Evolutionary conservation across 139 green algal species (phyloP), one percentile per base, ranked within the genome.

Genomic region (Micractinium sp.): DNA sequence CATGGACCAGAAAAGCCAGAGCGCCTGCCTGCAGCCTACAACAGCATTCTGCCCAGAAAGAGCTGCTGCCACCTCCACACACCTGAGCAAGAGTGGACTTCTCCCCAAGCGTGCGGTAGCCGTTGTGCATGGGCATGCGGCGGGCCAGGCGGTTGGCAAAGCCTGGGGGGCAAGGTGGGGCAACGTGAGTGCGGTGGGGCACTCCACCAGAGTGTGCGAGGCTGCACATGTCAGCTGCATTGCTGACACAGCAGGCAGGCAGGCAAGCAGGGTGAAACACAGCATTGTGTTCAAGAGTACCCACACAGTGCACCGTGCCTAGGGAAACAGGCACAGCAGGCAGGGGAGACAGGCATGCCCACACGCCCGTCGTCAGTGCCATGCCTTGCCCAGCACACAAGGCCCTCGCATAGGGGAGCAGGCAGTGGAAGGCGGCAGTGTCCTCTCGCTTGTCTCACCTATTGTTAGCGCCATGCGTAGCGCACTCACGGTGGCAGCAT

Each of bases 81-180:
- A 85, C 89, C 66, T 94, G 87, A 3, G 92, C 85, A 7, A 93
- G 87, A 15, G 89, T 79, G 16, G 91, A 86, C 60, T 81, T 91
- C 87, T 36, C 91, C 86, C 35, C 76, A 29, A 98, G 87, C 0
- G 97, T 99, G 31, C 94, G 91, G 92, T 98, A 99, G 53, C 97
- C 97, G 87, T 99, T 99, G 92, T 98, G 96, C 60, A 92, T 87
- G 18, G 92, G 87, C 92, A 99, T 94, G 63, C 97, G 93, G 19
- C 95, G 93, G 0, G 97, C 97, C 27, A 99, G 90, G 41, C 90
- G 91, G 91, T 97, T 97, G 0, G 95, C 96, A 93, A 97, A 99
- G 7, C 97, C 97, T 90, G 87, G n/a, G n/a, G n/a, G n/a, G n/a
- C 78, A 39, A 29, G 78, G 14, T 38, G 33, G 74, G n/a, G 3